Conservation (phyloP, 805 yeast genomes). For the Myxozyma vanderwaltii region DNA sequence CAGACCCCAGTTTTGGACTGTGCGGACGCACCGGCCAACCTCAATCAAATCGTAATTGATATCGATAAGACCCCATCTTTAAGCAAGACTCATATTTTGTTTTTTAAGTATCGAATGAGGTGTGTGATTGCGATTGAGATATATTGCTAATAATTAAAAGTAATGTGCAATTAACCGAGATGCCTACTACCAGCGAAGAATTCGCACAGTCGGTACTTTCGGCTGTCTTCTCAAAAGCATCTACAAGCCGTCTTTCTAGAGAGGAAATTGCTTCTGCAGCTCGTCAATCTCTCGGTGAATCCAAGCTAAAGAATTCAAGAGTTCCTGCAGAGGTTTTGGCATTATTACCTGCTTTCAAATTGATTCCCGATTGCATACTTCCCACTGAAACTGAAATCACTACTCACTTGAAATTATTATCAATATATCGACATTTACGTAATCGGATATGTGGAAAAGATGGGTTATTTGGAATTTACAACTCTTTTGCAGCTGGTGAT, state of each 20-base stretch:
- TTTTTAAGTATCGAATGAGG: too few relatives aligned
- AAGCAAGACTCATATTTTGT: too few relatives aligned
- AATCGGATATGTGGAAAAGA: not conserved
- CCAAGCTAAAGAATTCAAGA: not conserved
- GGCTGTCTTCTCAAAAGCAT: not conserved
- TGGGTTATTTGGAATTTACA: constrained; percentile 8
- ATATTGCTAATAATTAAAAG: too few relatives aligned
- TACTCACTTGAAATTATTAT: constrained; percentile 10
- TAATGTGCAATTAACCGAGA: too few relatives aligned
- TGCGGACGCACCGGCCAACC: too few relatives aligned
- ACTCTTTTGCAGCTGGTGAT: constrained; percentile 5
- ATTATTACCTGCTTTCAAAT: not conserved
- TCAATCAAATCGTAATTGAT: too few relatives aligned
- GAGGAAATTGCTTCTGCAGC: constrained; percentile 2
- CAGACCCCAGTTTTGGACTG: too few relatives aligned
- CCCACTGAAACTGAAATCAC: constrained; percentile 10
- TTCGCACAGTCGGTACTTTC: not conserved
- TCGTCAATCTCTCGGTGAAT: not conserved
- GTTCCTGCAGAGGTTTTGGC: not conserved
- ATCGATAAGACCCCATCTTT: too few relatives aligned
- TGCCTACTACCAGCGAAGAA: not conserved
- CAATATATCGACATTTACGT: constrained; percentile 5
- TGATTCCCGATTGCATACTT: not conserved
- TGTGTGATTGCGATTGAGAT: too few relatives aligned
- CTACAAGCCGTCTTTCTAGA: not conserved